Evolutionary conservation across 129 eudicot genomes (phyloP), one percentile per base, ranked within the genome.

Genomic region (Ambrosia trifida): DNA sequence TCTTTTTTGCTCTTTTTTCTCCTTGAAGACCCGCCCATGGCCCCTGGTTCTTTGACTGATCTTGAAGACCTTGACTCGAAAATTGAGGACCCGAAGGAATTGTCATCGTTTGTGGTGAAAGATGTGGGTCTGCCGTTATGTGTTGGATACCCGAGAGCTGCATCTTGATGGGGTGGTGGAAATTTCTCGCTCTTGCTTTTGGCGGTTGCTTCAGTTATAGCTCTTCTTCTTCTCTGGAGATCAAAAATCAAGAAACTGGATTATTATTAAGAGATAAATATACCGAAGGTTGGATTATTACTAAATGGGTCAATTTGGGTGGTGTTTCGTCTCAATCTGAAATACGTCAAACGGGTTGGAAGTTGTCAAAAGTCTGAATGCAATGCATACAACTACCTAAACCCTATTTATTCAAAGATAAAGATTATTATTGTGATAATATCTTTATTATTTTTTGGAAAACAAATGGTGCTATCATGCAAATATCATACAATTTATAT

Each of bases 151-250:
- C 96, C 93, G 4, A 89, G 88, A 13, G 88, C 83, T 46, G 80
- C 96, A 74, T 89, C 96, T 64, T 86, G 88, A 58, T 89, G 96
- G 5, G 96, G 96, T 1, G 96, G 96, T 36, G 96, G 96, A 64
- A 89, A 89, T 74, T 86, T 89, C 33, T 86, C 96, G 24, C 93
- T 89, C 80, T 84, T 89, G 83, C 93, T 89, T 82, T 77, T 89
- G 17, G 81, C 81, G 66, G 80, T 86, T 14, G 84, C 73, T 69
- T 82, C 81, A 31, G 83, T 72, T 79, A 74, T 64, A 38, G 56
- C 72, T 77, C 96, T 86, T 82, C 84, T 86, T 82, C 84, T 57
- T 64, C 88, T 84, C 96, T 89, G 88, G 17, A 75, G 45, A 61
- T 36, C 68, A 40, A 79, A 79, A 33, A 41, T 20, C 31, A 64